Evolutionary conservation across 805 yeast species (phyloP).

Genomic region (Tetrapisispora pingtungensis): DNA sequence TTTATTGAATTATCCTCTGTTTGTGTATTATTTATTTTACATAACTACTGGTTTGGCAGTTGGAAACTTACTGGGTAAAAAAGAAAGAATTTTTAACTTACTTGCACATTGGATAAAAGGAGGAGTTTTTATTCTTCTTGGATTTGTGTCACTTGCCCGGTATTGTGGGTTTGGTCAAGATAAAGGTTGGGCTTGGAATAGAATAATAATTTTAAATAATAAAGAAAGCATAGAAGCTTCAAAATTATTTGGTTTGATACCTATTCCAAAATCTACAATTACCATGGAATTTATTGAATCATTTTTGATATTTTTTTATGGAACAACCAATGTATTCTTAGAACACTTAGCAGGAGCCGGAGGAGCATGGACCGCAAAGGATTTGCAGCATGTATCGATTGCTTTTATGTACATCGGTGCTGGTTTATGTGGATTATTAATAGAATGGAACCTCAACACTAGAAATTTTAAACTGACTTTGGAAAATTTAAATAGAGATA

Average conservation of each 20-base stretch:
- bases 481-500: conserved; percentile 9
- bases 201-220: conserved; percentile 21
- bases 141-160: conserved; percentile 72
- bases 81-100: conserved; percentile 57
- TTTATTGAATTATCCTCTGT: conserved; percentile 52
- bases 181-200: conserved; percentile 91
- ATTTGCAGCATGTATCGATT: conserved; percentile 80
- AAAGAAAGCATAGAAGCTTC: conserved; percentile 4
- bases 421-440: conserved; percentile 80
- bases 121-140: conserved; percentile 71
- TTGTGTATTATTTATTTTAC: conserved; percentile 49
- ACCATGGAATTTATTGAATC: conserved; percentile 85
- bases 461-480: conserved; percentile 45
- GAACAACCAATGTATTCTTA: conserved; percentile 77
- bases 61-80: conserved; percentile 61
- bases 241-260: conserved; percentile 10
- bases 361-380: conserved; percentile 83
- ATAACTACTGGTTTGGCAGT: conserved; percentile 48
- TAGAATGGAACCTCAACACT: conserved; percentile 53
- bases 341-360: conserved; percentile 77
- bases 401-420: conserved; percentile 88
- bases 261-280: conserved; percentile 37
- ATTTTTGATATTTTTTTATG: conserved; percentile 74
- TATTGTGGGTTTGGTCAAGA: conserved; percentile 72
- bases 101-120: conserved; percentile 96